phyloP scores from a whole-genome alignment of 805 yeast genomes.

The Candida gorgasii region DNA sequence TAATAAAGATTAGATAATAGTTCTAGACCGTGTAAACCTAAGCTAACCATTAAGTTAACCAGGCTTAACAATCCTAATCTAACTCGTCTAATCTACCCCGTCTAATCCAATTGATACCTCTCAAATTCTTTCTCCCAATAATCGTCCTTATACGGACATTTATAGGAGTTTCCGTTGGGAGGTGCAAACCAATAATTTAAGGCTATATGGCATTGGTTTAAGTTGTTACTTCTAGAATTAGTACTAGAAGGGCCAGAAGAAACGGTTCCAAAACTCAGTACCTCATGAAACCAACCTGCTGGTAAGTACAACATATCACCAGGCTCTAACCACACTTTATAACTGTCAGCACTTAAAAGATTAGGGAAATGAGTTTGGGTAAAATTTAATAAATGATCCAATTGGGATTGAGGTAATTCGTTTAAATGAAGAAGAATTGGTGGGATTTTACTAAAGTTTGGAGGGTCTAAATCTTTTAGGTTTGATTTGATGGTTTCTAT shows the following conservation, averaged over 20 bases:
- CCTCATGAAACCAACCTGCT: conserved; percentile 84
- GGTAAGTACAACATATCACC: conserved; percentile 74
- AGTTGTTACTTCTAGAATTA: conserved; percentile 8
- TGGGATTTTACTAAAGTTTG: conserved; percentile 66
- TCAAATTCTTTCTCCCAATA: conserved; percentile 58
- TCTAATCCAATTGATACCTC: conserved; percentile 21
- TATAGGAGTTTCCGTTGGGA: conserved; percentile 42
- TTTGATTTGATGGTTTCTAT: conserved; percentile 17
- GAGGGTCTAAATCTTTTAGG: conserved; percentile 45
- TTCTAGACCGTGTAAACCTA: too few species aligned
- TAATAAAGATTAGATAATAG: too few species aligned
- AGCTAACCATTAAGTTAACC: too few species aligned
- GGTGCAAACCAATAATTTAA: conserved; percentile 77
- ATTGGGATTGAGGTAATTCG: conserved; percentile 20
- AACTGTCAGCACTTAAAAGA: conserved; percentile 40
- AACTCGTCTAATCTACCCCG: background rate
- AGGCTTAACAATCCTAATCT: too few species aligned
- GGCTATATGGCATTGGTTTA: conserved; percentile 52
- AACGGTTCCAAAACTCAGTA: conserved; percentile 59
- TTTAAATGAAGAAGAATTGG: conserved; percentile 63
- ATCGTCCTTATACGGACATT: conserved; percentile 47
- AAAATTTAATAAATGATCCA: conserved; percentile 27
- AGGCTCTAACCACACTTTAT: conserved; percentile 51
- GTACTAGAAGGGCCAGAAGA: too few species aligned
- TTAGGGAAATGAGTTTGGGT: conserved; percentile 51